Base-by-base conservation (phyloP, 2,329 filamentous ascomycete genomes). In the Hyphodiscus sp. region DNA sequence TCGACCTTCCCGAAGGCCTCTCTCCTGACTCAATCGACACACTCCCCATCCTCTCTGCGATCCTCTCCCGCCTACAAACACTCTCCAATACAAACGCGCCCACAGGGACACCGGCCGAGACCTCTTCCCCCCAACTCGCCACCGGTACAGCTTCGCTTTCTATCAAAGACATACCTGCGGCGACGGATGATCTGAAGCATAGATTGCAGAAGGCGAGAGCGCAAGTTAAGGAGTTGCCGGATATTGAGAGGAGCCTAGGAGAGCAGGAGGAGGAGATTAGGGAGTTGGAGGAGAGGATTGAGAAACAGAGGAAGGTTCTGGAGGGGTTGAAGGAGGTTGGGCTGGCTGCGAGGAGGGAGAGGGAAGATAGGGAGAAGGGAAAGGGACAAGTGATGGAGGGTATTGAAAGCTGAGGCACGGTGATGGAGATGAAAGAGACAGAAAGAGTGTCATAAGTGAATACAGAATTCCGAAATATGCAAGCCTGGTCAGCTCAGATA, bases 11-110 rank as follows among this genome's bases (percentile, higher is more conserved):
- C 30, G 73, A 80, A 2, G 82, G 86, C 52, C 86, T 94, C 58
- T 81, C 88, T 48, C 87, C 91, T 26, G 86, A 91, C 70, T 83
- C 83, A 48, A 89, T 96, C 73, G 91, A 96, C 74, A 82, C 90
- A 62, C 80, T 95, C 51, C 89, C 91, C 23, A 83, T 91, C 65
- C 82, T 96, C 51, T 85, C 89, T 65, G 78, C 83, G 55, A 82
- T 95, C 61, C 82, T 96, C 57, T 77, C 83, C 60, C 87, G 88
- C 49, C 80, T 96, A 18, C 82, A 87, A 61, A 68, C 72, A 45
- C 69, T 72, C 41, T 68, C 73, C 50, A 66, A 73, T 47, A 69
- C 70, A 45, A 59, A 70, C 47, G 54, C 56, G 19, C 54, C 61
- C 10, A 63, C 64, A 53, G 60, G 64, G n/a, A 61, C 66, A 46